Base-by-base conservation (phyloP, 306 rosid genomes). In the Sesbania bispinosa region DNA sequence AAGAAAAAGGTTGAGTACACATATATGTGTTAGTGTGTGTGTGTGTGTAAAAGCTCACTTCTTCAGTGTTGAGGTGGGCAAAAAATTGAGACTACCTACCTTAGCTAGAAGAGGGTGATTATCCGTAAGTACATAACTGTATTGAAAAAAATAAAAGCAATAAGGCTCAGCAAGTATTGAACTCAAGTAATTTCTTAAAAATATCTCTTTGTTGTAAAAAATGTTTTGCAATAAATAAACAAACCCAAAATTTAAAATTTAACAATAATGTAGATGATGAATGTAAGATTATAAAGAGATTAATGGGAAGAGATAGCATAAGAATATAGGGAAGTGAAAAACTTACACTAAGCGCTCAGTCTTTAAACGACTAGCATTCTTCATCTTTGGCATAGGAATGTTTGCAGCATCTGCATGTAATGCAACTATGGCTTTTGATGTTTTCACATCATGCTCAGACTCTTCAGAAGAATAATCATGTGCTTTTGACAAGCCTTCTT, bases 301-400 rank as follows among this genome's bases (percentile, higher is more conserved):
- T 0, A 8, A 1, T 5, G 29, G 2, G 13, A 13, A 43, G 5
- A 26, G 18, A 39, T 2, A 30, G 18, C 13, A 52, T 26, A 2
- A 10, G 6, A 26, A 24, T 48, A 8, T 4, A 80, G 6, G 27
- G 7, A 52, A 50, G 36, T 20, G 2, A 41, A 11, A 74, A 51
- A 83, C 96, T 86, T 89, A 92, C 98, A 85, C 95, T 18, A 30
- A 15, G 4, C 86, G 95, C 60, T 79, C 82, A 0, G 95, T 92
- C 52, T 85, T 75, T 45, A 92, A 76, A 20, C 96, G 88, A 46
- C 80, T 68, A 10, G 23, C 85, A 46, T 29, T 8, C 68, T 92
- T 92, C 65, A 86, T 15, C 41, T 75, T 83, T 23, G 72, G 85
- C 20, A 39, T 7, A n/a, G 62, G 82, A 19, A 26, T 62, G 20